Percentiles rank a stretch among this genome's conserved stretches.
phyloP scores from a whole-genome alignment of 2,329 filamentous ascomycete genomes.

The Xylariaceae sp. region DNA sequence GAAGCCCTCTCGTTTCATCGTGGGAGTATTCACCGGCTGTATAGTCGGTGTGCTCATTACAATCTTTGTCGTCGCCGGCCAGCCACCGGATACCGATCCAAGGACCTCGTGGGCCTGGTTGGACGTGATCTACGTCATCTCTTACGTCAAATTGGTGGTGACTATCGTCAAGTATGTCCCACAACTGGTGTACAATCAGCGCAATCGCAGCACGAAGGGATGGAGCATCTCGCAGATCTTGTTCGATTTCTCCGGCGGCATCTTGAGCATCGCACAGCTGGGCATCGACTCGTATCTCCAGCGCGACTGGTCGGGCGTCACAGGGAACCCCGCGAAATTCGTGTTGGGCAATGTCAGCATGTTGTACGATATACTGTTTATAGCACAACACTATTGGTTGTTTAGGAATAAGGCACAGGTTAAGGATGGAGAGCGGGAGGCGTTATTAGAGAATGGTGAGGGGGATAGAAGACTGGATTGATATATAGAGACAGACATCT shows the following conservation, averaged over 20 bases:
- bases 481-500: background rate
- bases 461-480: slow-evolving; percentile 31
- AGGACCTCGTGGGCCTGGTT: slow-evolving; percentile 55
- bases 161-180: slow-evolving; percentile 92
- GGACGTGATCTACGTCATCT: slow-evolving; percentile 64
- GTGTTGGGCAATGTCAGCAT: slow-evolving; percentile 81
- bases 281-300: slow-evolving; percentile 80
- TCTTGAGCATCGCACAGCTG: slow-evolving; percentile 78
- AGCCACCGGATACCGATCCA: slow-evolving; percentile 35
- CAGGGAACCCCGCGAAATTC: slow-evolving; percentile 89
- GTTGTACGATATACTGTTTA: slow-evolving; percentile 80
- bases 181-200: slow-evolving; percentile 78
- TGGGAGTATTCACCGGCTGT: slow-evolving; percentile 67
- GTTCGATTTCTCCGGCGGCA: slow-evolving; percentile 75
- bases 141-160: slow-evolving; percentile 84
- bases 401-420: slow-evolving; percentile 47
- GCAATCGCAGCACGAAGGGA: slow-evolving; percentile 77
- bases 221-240: slow-evolving; percentile 86
- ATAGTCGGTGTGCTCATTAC: slow-evolving; percentile 51
- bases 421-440: slow-evolving; percentile 33
- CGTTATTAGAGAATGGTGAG: slow-evolving; percentile 34
- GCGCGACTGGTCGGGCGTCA: slow-evolving; percentile 84
- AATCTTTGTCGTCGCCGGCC: slow-evolving; percentile 39
- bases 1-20: slow-evolving; percentile 57
- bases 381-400: slow-evolving; percentile 81